Conservation (phyloP, 2,329 filamentous ascomycete species). For the Pseudogymnoascus destructans region DNA sequence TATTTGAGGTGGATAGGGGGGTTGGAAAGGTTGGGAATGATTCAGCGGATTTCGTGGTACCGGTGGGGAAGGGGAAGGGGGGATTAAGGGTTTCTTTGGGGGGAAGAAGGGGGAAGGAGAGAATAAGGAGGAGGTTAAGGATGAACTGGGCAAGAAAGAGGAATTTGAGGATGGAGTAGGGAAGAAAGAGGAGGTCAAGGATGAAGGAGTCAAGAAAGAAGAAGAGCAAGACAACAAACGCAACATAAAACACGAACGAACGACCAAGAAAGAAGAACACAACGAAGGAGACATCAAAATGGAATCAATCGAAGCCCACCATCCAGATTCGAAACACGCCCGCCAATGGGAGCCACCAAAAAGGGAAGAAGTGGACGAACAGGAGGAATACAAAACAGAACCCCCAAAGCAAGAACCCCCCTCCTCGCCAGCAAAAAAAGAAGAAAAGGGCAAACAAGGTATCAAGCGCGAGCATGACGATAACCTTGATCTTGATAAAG, state of each 20-base stretch:
- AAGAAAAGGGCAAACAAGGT: conserved; percentile 16
- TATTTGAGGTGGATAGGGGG: conserved; percentile 75
- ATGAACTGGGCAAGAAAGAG: conserved; percentile 11
- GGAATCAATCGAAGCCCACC: conserved; percentile 19
- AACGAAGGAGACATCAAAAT: conserved; percentile 20
- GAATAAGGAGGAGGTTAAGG: conserved; percentile 13
- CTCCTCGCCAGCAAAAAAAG: conserved; percentile 7
- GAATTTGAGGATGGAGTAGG: neutral
- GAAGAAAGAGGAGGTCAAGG: conserved; percentile 16
- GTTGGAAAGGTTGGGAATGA: conserved; percentile 93
- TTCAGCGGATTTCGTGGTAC: conserved; percentile 69
- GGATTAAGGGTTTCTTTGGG: conserved; percentile 85
- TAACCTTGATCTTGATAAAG: conserved; percentile 14
- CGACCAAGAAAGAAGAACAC: neutral
- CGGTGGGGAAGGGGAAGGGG: conserved; percentile 74
- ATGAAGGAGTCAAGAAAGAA: conserved; percentile 10
- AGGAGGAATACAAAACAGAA: neutral
- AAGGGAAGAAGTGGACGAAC: conserved; percentile 13
- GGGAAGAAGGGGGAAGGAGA: conserved; percentile 13
- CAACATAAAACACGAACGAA: neutral
- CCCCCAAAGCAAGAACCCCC: neutral
- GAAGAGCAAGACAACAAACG: neutral
- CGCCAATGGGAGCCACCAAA: conserved; percentile 8
- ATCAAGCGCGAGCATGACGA: conserved; percentile 23
- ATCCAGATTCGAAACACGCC: conserved; percentile 20